A percentile compares a stretch with the other conserved stretches of the same genome.
Evolutionary conservation across 2,329 filamentous ascomycete genomes (phyloP).

Genomic region (Xylariaceae sp.): DNA sequence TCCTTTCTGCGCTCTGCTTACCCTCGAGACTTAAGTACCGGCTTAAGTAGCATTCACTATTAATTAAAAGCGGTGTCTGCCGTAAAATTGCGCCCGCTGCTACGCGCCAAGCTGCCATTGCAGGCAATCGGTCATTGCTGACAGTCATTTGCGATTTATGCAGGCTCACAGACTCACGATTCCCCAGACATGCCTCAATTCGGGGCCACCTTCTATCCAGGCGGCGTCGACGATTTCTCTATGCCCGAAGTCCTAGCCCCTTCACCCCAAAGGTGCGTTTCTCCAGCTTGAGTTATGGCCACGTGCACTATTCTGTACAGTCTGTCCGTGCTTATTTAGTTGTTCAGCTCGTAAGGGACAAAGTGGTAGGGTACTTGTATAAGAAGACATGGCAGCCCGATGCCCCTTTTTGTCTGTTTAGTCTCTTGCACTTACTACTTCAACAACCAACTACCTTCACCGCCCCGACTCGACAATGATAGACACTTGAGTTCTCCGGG

Average conservation of each 20-base stretch:
- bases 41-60: not conserved
- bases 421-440: not conserved
- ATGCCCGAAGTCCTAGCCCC: slow-evolving; percentile 58
- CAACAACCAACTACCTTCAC: too few relatives aligned
- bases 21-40: not conserved
- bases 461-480: too few relatives aligned
- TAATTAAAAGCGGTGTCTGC: not conserved
- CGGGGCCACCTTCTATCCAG: slow-evolving; percentile 56
- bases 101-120: slow-evolving; percentile 2
- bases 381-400: not conserved
- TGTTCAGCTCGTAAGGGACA: too few relatives aligned
- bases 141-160: slow-evolving; percentile 30
- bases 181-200: slow-evolving; percentile 44
- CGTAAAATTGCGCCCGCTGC: not conserved
- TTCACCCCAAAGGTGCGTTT: slow-evolving; percentile 52
- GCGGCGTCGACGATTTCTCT: slow-evolving; percentile 56
- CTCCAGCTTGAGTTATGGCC: not conserved
- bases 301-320: not conserved
- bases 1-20: too few relatives aligned
- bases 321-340: too few relatives aligned
- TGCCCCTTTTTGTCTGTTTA: slow-evolving; percentile 6
- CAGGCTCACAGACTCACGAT: slow-evolving; percentile 32
- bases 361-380: not conserved
- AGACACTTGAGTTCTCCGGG: not conserved
- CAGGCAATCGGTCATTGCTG: slow-evolving; percentile 22